Conservation (phyloP, 306 rosid genomes). For the Alnus rubra region DNA sequence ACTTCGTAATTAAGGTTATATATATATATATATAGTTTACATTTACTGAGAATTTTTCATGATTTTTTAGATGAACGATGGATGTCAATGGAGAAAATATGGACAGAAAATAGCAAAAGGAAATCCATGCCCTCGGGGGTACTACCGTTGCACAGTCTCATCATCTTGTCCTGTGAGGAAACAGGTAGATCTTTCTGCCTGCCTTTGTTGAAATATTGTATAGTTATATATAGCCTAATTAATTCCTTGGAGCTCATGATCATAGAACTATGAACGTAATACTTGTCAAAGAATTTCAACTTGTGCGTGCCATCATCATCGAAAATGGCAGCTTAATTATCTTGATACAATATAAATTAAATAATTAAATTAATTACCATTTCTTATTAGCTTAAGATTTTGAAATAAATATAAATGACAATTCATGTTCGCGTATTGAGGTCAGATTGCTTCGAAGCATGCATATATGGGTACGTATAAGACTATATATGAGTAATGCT, state of each 20-base stretch:
- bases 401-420: no score
- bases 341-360: no score
- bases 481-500: no score
- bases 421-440: no score
- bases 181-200: slow-evolving; percentile 45
- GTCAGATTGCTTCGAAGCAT: no score
- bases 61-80: slow-evolving; percentile 62
- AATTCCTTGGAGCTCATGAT: neutral
- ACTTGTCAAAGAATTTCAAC: neutral
- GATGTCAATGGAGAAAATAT: slow-evolving; percentile 90
- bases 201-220: neutral
- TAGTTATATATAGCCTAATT: neutral
- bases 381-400: no score
- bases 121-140: slow-evolving; percentile 81
- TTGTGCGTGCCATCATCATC: neutral
- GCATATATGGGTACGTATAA: no score
- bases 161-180: slow-evolving; percentile 72
- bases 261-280: neutral
- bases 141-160: slow-evolving; percentile 71
- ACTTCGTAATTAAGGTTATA: neutral
- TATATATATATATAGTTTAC: neutral
- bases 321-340: neutral
- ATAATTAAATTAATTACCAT: no score
- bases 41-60: neutral
- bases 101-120: slow-evolving; percentile 88